These are phyloP conservation scores for Suillus cothurnatus DNA, from an alignment of 768 basidiomycete species.

Conservation along the genomic window DNA sequence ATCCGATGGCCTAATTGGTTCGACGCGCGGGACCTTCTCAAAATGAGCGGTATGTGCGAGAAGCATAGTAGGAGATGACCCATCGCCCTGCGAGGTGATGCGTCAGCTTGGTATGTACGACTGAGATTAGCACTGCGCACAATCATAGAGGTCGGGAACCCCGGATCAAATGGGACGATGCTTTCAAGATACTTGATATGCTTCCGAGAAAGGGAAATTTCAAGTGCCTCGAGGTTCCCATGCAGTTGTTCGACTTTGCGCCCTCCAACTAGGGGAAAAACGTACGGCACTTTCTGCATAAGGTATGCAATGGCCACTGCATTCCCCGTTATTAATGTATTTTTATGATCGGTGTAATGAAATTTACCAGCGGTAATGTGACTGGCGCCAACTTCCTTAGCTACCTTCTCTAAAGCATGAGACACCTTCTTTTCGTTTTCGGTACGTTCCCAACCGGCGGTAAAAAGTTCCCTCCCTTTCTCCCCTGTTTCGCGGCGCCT, in stretches of 20 bases:
- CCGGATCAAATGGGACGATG: constrained; percentile 33
- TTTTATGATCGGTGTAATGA: background rate
- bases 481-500: constrained; percentile 27
- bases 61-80: constrained; percentile 1
- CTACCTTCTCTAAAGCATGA: constrained; percentile 51
- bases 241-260: constrained; percentile 39
- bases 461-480: constrained; percentile 26
- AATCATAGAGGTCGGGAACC: constrained; percentile 35
- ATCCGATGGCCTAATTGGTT: constrained; percentile 6
- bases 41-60: constrained; percentile 7
- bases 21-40: constrained; percentile 11
- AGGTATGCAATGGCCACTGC: constrained; percentile 41
- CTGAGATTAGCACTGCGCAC: constrained; percentile 21
- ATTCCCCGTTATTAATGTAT: background rate
- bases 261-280: constrained; percentile 40
- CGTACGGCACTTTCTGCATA: constrained; percentile 42
- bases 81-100: constrained; percentile 3
- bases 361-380: constrained; percentile 39
- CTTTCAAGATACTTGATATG: constrained; percentile 36
- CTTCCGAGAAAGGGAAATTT: constrained; percentile 32
- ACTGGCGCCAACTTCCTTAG: constrained; percentile 49
- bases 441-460: constrained; percentile 46
- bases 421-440: constrained; percentile 46
- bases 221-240: constrained; percentile 39
- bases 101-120: background rate